Conservation (phyloP, 2,329 filamentous ascomycete genomes). For the Ophiobolus disseminans region DNA sequence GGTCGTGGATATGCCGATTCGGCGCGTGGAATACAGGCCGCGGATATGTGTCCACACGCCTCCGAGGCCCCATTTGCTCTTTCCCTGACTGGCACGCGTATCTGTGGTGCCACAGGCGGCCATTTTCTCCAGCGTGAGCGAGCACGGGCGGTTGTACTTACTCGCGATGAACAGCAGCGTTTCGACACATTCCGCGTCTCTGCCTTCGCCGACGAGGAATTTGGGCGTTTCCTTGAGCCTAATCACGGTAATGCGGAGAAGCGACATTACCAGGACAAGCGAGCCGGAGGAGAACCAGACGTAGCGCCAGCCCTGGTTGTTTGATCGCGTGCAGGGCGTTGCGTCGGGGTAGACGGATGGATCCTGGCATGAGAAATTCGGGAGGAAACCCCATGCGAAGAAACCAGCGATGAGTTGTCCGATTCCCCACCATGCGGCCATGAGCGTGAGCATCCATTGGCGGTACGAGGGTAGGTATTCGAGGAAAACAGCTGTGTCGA, state of each 20-base stretch:
- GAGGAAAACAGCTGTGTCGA: constrained; percentile 67
- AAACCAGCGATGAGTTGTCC: constrained; percentile 60
- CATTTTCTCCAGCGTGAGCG: constrained; percentile 59
- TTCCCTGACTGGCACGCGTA: constrained; percentile 29
- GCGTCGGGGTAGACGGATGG: constrained; percentile 45
- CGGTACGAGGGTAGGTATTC: constrained; percentile 61
- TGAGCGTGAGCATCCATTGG: constrained; percentile 70
- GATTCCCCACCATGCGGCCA: constrained; percentile 65
- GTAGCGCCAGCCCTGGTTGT: constrained; percentile 66
- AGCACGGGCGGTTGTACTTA: constrained; percentile 61
- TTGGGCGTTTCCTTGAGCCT: constrained; percentile 64
- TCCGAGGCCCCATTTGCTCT: constrained; percentile 45
- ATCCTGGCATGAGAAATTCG: constrained; percentile 57
- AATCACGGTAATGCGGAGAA: constrained; percentile 62
- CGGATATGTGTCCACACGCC: constrained; percentile 62
- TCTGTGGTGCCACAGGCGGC: constrained; percentile 53
- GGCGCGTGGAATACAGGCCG: constrained; percentile 69
- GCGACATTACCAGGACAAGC: constrained; percentile 61
- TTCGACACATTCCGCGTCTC: constrained; percentile 59
- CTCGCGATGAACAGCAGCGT: constrained; percentile 58
- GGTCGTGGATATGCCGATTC: constrained; percentile 66
- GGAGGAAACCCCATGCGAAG: constrained; percentile 63
- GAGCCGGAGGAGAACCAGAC: constrained; percentile 62
- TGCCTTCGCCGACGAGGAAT: constrained; percentile 62
- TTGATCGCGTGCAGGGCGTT: constrained; percentile 56